Base-by-base conservation (phyloP, 371 early-diverging fungal species). In the Saksenaea oblongispora region DNA sequence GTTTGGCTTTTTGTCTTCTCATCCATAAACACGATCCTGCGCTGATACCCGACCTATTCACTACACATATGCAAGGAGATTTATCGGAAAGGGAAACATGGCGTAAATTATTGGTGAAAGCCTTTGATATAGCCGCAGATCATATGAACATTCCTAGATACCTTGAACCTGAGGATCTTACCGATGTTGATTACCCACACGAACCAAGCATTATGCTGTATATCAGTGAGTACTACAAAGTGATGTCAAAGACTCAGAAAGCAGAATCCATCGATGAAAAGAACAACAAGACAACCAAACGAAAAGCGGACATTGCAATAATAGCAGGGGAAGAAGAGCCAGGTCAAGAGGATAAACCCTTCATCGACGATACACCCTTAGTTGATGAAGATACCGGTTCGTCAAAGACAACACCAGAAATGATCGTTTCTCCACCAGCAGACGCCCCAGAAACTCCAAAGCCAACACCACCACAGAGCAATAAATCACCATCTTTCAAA, bases 1-100 rank as follows among this genome's bases (percentile, higher is more conserved):
- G 93, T 7, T 73, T 89, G 24, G 88, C 85, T 10, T 93, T 93
- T 69, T 80, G 87, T 61, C 80, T 88, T 28, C 76, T 93, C 14
- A 85, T 91, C 41, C 89, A 92, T 66, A 78, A 85, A 5, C 88
- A 88, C 55, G 85, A 87, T 54, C 89, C 89, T 5, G 72, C 75
- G 0, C 74, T 87, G 56, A 66, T 92, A 34, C 88, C 90, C 39
- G 85, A 91, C 55, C 71, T 87, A 24, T 72, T 84, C 55, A 67
- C 76, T 4, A 60, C 66, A 18, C 62, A 66, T 36, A 66, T 75
- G n/a, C 56, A 62, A 18, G 34, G 55, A 3, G 70, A 78, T 31
- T 27, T 75, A 5, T 51, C 63, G 11, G 74, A 73, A 26, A 76
- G 71, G 44, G 22, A 72, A 9, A 68, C 75, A 5, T 82, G 82